These are phyloP conservation scores for Micromonas commoda DNA, from an alignment of 139 green algal species.

Conservation along the genomic window DNA sequence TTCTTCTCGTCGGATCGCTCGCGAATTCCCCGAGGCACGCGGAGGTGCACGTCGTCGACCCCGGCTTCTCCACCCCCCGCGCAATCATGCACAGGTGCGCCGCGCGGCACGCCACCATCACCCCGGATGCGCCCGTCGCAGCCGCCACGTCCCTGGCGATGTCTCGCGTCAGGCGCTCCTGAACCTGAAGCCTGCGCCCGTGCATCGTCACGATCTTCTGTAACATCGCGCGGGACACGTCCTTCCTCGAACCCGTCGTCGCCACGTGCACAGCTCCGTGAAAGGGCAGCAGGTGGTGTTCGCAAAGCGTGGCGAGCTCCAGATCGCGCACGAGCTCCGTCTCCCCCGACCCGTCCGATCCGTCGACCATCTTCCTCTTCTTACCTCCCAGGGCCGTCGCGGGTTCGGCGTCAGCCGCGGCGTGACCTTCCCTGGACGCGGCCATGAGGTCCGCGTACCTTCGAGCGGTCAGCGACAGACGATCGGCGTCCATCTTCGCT, in stretches of 20 bases:
- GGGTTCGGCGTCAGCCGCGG: background rate
- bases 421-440: background rate
- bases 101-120: conserved; percentile 76
- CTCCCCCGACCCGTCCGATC: too few species aligned
- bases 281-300: conserved; percentile 98
- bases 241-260: too few species aligned
- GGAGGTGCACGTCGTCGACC: conserved; percentile 59
- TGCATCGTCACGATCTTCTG: conserved; percentile 33
- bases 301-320: conserved; percentile 75
- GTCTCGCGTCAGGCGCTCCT: conserved; percentile 89
- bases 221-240: background rate
- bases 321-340: conserved; percentile 10
- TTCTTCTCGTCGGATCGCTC: background rate
- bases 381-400: background rate
- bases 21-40: conserved; percentile 49
- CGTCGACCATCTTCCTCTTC: background rate
- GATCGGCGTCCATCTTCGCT: conserved; percentile 2
- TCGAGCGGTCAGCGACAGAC: background rate
- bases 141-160: conserved; percentile 51
- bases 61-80: conserved; percentile 82
- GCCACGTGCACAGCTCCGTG: conserved; percentile 56
- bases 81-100: conserved; percentile 97
- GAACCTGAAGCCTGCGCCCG: conserved; percentile 50
- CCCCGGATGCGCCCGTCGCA: conserved; percentile 37
- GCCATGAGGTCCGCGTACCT: conserved; percentile 1